These are phyloP conservation scores for Erythrophleum ivorense DNA, from an alignment of 331 rosid genomes.

Conservation along the genomic window DNA sequence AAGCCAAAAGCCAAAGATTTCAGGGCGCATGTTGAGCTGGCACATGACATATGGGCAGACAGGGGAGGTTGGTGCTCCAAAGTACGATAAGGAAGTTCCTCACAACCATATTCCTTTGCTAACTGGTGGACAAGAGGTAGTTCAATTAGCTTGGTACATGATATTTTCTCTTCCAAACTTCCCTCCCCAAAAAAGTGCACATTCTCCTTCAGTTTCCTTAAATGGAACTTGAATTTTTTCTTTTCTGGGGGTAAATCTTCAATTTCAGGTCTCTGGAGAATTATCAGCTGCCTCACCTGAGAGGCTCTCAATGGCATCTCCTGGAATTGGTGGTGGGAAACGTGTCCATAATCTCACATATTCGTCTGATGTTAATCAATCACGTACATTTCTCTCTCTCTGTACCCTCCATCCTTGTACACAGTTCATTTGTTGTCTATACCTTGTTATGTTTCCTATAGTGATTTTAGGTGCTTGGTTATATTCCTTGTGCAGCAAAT, in stretches of 20 bases:
- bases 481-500: constrained; percentile 62
- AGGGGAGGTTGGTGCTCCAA: constrained; percentile 71
- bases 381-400: constrained; percentile 53
- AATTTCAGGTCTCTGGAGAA: constrained; percentile 87
- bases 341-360: constrained; percentile 74
- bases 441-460: constrained; percentile 26
- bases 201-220: not conserved
- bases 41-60: constrained; percentile 74
- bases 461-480: constrained; percentile 40
- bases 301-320: constrained; percentile 88
- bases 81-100: constrained; percentile 83
- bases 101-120: constrained; percentile 83
- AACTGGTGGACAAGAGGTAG: constrained; percentile 87
- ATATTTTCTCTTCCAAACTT: constrained; percentile 4
- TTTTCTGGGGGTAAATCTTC: not conserved
- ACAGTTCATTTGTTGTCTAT: constrained; percentile 32
- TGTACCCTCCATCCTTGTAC: not conserved
- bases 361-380: constrained; percentile 81
- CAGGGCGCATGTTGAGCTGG: constrained; percentile 94
- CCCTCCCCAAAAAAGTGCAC: not conserved
- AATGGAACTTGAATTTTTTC: constrained; percentile 14
- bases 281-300: constrained; percentile 95
- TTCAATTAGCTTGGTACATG: constrained; percentile 33
- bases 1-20: constrained; percentile 82
- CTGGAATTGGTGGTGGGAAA: constrained; percentile 70